Evolutionary conservation across 306 rosid genomes (phyloP).

Genomic region (Cucurbita argyrosperma): DNA sequence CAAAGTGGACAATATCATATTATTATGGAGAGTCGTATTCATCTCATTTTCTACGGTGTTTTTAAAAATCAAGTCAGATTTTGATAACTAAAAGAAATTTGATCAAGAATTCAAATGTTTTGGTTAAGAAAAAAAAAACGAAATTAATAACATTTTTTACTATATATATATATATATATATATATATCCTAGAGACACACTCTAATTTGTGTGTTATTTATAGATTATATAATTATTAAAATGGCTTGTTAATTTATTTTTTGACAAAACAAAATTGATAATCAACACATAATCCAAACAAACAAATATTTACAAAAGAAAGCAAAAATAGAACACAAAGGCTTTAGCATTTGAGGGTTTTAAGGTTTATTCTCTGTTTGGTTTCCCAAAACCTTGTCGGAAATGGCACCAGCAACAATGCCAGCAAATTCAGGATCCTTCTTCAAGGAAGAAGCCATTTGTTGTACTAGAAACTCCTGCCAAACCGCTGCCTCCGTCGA

Average conservation of each 20-base stretch:
- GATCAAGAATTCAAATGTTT: no score
- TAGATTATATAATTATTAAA: no score
- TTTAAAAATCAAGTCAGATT: no score
- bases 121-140: no score
- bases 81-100: no score
- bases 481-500: neutral
- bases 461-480: slow-evolving; percentile 39
- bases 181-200: no score
- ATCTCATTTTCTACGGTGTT: no score
- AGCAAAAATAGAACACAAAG: neutral
- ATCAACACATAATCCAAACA: neutral
- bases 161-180: no score
- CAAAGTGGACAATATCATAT: no score
- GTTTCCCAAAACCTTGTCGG: slow-evolving; percentile 17
- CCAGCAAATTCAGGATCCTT: slow-evolving; percentile 60
- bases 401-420: slow-evolving; percentile 61
- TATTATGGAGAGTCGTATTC: no score
- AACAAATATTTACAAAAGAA: neutral
- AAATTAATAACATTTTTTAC: no score
- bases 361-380: slow-evolving; percentile 7
- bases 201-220: no score
- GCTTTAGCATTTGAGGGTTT: neutral
- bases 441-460: slow-evolving; percentile 74
- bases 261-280: neutral
- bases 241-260: neutral